Evolutionary conservation across 495 filamentous ascomycete genomes (phyloP).

Genomic region (Talaromyces borbonicus): DNA sequence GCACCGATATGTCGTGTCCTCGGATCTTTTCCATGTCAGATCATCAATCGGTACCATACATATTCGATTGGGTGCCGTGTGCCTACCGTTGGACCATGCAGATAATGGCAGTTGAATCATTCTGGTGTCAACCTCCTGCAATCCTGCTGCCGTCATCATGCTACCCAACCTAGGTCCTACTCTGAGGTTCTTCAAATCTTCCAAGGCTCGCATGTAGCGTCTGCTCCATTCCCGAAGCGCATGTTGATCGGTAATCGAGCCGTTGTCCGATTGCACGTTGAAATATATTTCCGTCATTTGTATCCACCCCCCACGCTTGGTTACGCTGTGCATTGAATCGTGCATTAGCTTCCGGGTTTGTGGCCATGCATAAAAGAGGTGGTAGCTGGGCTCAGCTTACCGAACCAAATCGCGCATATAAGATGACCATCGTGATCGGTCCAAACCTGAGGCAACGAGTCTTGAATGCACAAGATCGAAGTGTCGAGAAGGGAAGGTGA

Average conservation of each 20-base stretch:
- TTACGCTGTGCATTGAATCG: conserved; percentile 27
- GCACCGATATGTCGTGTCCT: conserved; percentile 53
- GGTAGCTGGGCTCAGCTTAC: conserved; percentile 21
- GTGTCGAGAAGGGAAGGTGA: conserved; percentile 62
- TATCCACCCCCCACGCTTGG: conserved; percentile 71
- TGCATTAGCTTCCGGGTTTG: conserved; percentile 5
- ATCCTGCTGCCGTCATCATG: conserved; percentile 57
- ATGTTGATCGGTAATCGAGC: conserved; percentile 60
- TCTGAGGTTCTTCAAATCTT: conserved; percentile 60
- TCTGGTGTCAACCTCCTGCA: conserved; percentile 58
- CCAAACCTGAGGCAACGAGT: conserved; percentile 69
- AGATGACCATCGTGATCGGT: conserved; percentile 61
- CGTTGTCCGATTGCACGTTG: conserved; percentile 85
- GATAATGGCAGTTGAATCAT: conserved; percentile 68
- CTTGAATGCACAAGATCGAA: conserved; percentile 91
- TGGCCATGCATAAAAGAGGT: background rate
- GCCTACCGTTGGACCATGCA: conserved; percentile 62
- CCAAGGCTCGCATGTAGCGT: conserved; percentile 54
- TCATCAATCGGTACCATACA: background rate
- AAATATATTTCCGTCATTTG: conserved; percentile 87
- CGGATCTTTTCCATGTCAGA: conserved; percentile 33
- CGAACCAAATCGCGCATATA: conserved; percentile 73
- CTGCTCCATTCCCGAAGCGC: conserved; percentile 67
- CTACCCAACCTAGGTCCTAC: conserved; percentile 52
- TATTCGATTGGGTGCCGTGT: background rate